Percentiles rank a stretch among this genome's conserved stretches.
These are phyloP conservation scores for Euphorbia corollata DNA, from an alignment of 441 rosid genomes.

Conservation along the genomic window DNA sequence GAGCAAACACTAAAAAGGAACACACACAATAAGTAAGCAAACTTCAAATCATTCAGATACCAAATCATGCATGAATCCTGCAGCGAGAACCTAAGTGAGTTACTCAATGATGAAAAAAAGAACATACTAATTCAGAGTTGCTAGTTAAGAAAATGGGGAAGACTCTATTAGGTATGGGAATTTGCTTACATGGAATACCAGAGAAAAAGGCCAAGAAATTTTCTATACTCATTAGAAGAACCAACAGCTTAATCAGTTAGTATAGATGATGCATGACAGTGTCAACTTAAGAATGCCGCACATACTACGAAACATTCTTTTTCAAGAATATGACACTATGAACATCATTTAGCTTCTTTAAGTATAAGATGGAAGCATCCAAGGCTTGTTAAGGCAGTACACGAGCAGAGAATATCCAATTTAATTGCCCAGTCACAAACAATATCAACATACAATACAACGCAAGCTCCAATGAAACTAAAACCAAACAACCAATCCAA, in stretches of 20 bases:
- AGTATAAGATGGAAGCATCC: not conserved
- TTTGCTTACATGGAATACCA: not conserved
- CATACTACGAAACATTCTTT: not conserved
- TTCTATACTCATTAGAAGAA: not conserved
- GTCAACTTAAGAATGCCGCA: not conserved
- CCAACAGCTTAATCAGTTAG: not conserved
- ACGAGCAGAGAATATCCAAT: not conserved
- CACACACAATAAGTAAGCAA: not conserved
- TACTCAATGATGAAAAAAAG: not conserved
- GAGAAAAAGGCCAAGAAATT: not conserved
- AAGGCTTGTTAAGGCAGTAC: not conserved
- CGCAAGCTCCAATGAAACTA: conserved; percentile 2
- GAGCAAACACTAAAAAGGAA: not conserved
- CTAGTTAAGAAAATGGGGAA: not conserved
- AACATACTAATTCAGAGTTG: not conserved
- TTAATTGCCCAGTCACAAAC: not conserved
- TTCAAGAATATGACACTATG: not conserved
- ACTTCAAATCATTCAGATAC: not conserved
- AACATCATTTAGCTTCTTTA: not conserved
- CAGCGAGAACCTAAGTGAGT: too few species aligned
- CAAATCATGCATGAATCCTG: not conserved
- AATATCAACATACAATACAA: not conserved
- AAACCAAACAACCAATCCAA: conserved; percentile 3
- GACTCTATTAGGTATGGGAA: not conserved
- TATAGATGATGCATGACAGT: not conserved